Percentiles rank a stretch among this genome's conserved stretches.
These are phyloP conservation scores for Polyporus arcularius DNA, from an alignment of 768 basidiomycete species.

Conservation along the genomic window DNA sequence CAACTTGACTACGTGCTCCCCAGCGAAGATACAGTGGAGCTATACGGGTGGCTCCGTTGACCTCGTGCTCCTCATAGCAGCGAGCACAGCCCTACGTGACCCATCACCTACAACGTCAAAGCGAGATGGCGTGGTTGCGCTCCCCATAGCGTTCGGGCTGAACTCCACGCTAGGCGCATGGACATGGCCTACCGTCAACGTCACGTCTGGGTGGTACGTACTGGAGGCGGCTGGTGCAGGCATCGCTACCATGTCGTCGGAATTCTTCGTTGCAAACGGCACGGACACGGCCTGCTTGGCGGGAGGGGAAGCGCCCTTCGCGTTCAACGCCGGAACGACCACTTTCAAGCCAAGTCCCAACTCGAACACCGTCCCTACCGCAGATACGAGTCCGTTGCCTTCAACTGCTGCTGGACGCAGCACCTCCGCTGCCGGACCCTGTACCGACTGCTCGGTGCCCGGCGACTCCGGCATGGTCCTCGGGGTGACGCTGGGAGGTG, in stretches of 20 bases:
- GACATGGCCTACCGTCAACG: conserved; percentile 47
- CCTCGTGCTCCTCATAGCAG: conserved; percentile 18
- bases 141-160: conserved; percentile 30
- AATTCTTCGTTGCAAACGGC: conserved; percentile 40
- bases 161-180: conserved; percentile 31
- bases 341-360: neutral
- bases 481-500: neutral
- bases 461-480: neutral
- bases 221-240: conserved; percentile 27
- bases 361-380: neutral
- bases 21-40: conserved; percentile 30
- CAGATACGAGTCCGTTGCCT: neutral
- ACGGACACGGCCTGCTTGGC: conserved; percentile 35
- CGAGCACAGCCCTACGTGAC: conserved; percentile 5
- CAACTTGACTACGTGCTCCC: conserved; percentile 38
- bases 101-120: conserved; percentile 5
- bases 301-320: conserved; percentile 5
- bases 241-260: conserved; percentile 24
- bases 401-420: too few species aligned
- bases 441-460: neutral
- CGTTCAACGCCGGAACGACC: neutral
- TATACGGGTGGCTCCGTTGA: conserved; percentile 6
- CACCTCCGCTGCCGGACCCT: neutral
- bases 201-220: conserved; percentile 52
- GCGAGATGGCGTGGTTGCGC: conserved; percentile 14